Evolutionary conservation across 2,329 filamentous ascomycete genomes (phyloP).

Genomic region (Beauveria sp.): DNA sequence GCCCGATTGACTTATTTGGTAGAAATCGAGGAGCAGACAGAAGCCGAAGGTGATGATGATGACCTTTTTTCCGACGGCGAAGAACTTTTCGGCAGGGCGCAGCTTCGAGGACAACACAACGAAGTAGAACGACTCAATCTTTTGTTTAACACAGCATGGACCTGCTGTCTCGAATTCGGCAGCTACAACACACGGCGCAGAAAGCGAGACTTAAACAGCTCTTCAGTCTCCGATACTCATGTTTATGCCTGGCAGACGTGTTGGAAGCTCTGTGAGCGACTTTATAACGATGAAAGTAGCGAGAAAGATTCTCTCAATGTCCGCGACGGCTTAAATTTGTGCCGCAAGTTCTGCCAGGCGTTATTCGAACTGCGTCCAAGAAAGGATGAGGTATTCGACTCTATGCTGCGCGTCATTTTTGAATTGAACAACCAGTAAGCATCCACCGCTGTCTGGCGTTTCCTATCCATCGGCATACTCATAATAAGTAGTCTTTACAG

Average conservation of each 20-base stretch:
- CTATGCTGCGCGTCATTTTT: constrained; percentile 83
- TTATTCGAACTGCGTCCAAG: constrained; percentile 78
- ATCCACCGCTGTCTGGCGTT: not conserved
- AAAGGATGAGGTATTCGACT: constrained; percentile 73
- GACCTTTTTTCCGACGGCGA: constrained; percentile 45
- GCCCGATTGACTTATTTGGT: constrained; percentile 19
- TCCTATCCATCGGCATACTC: not conserved
- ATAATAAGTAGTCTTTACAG: constrained; percentile 62
- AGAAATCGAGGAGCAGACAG: constrained; percentile 51
- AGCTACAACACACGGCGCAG: constrained; percentile 8
- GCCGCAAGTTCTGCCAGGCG: constrained; percentile 85
- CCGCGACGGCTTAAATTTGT: constrained; percentile 72
- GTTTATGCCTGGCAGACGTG: constrained; percentile 90
- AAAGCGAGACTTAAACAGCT: constrained; percentile 1
- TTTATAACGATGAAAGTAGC: constrained; percentile 76
- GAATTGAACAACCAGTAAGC: constrained; percentile 84
- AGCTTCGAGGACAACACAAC: constrained; percentile 38
- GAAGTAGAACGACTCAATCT: constrained; percentile 63
- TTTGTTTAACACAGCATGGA: constrained; percentile 48
- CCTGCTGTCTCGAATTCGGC: constrained; percentile 8
- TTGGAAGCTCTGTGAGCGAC: constrained; percentile 83
- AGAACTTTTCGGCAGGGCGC: constrained; percentile 75
- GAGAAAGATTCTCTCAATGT: constrained; percentile 59
- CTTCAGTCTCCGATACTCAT: constrained; percentile 56
- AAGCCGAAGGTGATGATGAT: constrained; percentile 47